A percentile compares a stretch with the other conserved stretches of the same genome.
Conservation (phyloP, 2,329 filamentous ascomycete genomes). For the Ophiostoma sp. region DNA sequence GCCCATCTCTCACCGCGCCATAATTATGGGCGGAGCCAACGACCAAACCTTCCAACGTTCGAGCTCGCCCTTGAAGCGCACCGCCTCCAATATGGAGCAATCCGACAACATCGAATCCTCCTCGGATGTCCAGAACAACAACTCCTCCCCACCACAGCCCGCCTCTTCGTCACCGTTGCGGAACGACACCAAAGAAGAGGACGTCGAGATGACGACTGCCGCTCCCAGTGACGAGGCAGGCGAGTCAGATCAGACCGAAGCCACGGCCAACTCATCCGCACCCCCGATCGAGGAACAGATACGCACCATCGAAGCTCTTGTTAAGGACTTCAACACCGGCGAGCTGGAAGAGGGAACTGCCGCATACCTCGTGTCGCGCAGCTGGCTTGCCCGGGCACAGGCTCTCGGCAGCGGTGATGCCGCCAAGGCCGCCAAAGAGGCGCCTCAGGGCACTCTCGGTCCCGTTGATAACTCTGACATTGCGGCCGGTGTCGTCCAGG, state of each 20-base stretch:
- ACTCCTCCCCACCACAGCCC: constrained; percentile 37
- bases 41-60: constrained; percentile 57
- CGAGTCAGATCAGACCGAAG: constrained; percentile 28
- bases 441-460: constrained; percentile 51
- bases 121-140: constrained; percentile 44
- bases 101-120: background rate
- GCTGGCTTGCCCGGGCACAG: constrained; percentile 75
- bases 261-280: background rate
- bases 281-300: constrained; percentile 59
- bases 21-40: constrained; percentile 63
- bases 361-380: constrained; percentile 74
- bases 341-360: constrained; percentile 69
- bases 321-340: constrained; percentile 52
- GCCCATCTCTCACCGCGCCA: constrained; percentile 51
- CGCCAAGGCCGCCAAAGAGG: constrained; percentile 51
- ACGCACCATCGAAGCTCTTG: constrained; percentile 65
- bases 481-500: constrained; percentile 60
- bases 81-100: constrained; percentile 61
- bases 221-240: constrained; percentile 31
- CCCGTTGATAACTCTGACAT: constrained; percentile 87
- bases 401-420: constrained; percentile 60
- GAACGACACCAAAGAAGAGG: constrained; percentile 40
- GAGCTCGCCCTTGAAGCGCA: constrained; percentile 64
- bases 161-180: constrained; percentile 15
- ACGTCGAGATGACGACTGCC: constrained; percentile 48